These are phyloP conservation scores for Penicillium pulvis DNA, from an alignment of 495 filamentous ascomycete genomes.

Conservation along the genomic window DNA sequence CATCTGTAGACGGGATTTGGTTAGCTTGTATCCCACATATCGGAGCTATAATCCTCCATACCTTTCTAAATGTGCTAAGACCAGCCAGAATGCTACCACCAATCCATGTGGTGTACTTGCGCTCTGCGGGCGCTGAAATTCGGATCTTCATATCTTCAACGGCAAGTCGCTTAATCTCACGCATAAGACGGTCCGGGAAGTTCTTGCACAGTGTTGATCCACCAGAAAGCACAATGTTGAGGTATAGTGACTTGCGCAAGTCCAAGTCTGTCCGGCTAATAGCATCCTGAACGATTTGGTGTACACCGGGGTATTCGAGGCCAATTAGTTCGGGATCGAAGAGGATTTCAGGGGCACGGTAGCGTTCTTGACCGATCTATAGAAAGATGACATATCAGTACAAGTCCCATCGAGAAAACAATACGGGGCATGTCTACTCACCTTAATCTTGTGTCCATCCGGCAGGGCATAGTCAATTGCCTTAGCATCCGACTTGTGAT, in stretches of 20 bases:
- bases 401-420: too few relatives aligned
- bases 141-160: constrained; percentile 99
- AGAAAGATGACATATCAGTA: constrained; percentile 6
- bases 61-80: constrained; percentile 97
- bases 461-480: constrained; percentile 84
- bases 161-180: constrained; percentile 87
- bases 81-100: constrained; percentile 97
- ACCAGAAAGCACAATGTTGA: constrained; percentile 95
- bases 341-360: constrained; percentile 94
- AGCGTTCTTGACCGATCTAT: constrained; percentile 85
- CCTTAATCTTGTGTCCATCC: constrained; percentile 91
- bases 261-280: constrained; percentile 98
- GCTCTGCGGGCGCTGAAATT: constrained; percentile 95
- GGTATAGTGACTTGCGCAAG: constrained; percentile 88
- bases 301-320: constrained; percentile 94
- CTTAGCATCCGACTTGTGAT: constrained; percentile 61
- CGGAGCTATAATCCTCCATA: constrained; percentile 39
- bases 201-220: constrained; percentile 89
- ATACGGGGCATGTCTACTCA: constrained; percentile 34
- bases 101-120: constrained; percentile 99
- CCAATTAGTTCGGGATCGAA: constrained; percentile 98
- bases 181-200: constrained; percentile 91
- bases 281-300: constrained; percentile 95
- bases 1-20: constrained; percentile 65
- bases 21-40: constrained; percentile 12